phyloP scores from a whole-genome alignment of 1,139 yeast species.

The Diutina catenulata region DNA sequence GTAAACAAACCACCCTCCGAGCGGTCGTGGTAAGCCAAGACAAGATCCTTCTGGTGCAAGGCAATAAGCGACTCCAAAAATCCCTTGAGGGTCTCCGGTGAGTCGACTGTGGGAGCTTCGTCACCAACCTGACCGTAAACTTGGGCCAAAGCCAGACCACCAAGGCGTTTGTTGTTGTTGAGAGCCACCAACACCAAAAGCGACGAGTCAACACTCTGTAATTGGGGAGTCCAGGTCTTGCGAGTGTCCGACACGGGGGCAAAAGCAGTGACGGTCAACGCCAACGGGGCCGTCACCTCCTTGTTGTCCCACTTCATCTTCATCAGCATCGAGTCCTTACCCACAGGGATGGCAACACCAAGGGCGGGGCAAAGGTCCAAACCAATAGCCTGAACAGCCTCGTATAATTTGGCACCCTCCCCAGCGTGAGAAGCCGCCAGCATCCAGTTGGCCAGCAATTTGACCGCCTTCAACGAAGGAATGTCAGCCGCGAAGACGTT shows the following conservation, averaged over 20 bases:
- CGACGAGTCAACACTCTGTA: slow-evolving; percentile 25
- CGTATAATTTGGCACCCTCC: slow-evolving; percentile 90
- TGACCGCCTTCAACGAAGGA: slow-evolving; percentile 59
- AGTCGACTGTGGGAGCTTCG: slow-evolving; percentile 74
- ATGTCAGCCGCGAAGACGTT: slow-evolving; percentile 89
- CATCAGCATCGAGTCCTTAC: slow-evolving; percentile 99
- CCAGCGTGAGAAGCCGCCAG: slow-evolving; percentile 93
- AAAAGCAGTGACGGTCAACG: slow-evolving; percentile 88
- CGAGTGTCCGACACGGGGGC: slow-evolving; percentile 78
- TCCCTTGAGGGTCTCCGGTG: slow-evolving; percentile 46
- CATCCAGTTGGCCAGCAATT: slow-evolving; percentile 99
- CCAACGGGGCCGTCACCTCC: slow-evolving; percentile 90
- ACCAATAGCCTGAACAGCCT: slow-evolving; percentile 96
- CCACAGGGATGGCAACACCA: slow-evolving; percentile 91
- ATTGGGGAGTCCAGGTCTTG: slow-evolving; percentile 91
- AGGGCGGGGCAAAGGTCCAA: slow-evolving; percentile 88
- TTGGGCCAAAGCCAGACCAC: slow-evolving; percentile 94
- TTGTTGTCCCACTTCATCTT: slow-evolving; percentile 95
- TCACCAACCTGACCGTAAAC: slow-evolving; percentile 83
- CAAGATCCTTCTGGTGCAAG: slow-evolving; percentile 57
- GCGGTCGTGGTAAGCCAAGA: slow-evolving; percentile 88
- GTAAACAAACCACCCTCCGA: slow-evolving; percentile 94
- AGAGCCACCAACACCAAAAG: slow-evolving; percentile 71
- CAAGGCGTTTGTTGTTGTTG: slow-evolving; percentile 48
- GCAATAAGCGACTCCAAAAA: slow-evolving; percentile 59